Evolutionary conservation across 2,329 filamentous ascomycete genomes (phyloP).

Genomic region (Cytospora paraplurivora): DNA sequence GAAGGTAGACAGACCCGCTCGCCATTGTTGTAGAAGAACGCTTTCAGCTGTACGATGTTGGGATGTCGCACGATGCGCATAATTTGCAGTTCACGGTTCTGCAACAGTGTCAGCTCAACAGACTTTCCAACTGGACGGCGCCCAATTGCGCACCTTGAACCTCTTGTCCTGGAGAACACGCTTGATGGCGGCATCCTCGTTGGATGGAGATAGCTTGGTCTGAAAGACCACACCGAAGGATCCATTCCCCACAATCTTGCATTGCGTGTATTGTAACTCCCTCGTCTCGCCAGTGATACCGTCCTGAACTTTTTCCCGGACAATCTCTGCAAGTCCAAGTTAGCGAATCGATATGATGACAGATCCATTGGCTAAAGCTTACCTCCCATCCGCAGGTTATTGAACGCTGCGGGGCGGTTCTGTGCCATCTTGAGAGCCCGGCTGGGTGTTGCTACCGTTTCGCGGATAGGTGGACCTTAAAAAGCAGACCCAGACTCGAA

Average conservation of each 20-base stretch:
- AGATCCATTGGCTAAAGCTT: slow-evolving; percentile 48
- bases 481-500: slow-evolving; percentile 28
- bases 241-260: slow-evolving; percentile 99
- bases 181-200: slow-evolving; percentile 98
- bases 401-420: slow-evolving; percentile 88
- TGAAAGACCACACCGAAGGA: slow-evolving; percentile 99
- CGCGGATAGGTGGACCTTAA: slow-evolving; percentile 20
- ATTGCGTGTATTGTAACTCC: slow-evolving; percentile 97
- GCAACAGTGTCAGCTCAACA: slow-evolving; percentile 24
- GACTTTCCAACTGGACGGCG: neutral
- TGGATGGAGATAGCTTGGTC: slow-evolving; percentile 96
- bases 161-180: slow-evolving; percentile 98
- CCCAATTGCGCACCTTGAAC: slow-evolving; percentile 75
- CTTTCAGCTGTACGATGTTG: slow-evolving; percentile 98
- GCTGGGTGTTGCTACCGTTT: slow-evolving; percentile 35
- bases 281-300: slow-evolving; percentile 94
- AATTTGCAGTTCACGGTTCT: slow-evolving; percentile 99
- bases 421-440: slow-evolving; percentile 69
- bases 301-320: slow-evolving; percentile 98
- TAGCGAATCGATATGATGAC: slow-evolving; percentile 32
- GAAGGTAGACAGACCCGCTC: slow-evolving; percentile 70
- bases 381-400: slow-evolving; percentile 94
- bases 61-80: slow-evolving; percentile 99
- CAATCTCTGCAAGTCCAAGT: slow-evolving; percentile 69
- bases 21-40: slow-evolving; percentile 99